Percentiles rank a stretch among this genome's conserved stretches.
These are phyloP conservation scores for Cicer arietinum DNA, from an alignment of 306 rosid species.

Conservation along the genomic window DNA sequence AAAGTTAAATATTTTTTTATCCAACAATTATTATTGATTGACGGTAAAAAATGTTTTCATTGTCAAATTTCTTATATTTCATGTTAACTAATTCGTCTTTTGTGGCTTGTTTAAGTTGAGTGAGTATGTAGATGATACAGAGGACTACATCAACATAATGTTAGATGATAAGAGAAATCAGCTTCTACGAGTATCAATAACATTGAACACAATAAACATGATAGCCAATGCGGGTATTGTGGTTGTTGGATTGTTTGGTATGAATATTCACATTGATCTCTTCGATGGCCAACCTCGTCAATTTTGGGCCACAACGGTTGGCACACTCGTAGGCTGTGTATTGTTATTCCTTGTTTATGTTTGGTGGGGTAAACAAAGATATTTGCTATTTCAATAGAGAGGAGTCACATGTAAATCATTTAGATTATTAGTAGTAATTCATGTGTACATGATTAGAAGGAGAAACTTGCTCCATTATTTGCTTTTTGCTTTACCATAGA, in stretches of 20 bases:
- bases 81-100: slow-evolving; percentile 1
- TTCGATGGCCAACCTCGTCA: slow-evolving; percentile 30
- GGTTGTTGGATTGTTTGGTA: slow-evolving; percentile 52
- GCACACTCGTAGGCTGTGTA: slow-evolving; percentile 30
- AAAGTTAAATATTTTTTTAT: too few relatives aligned
- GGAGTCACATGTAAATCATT: not conserved
- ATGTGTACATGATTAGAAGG: not conserved
- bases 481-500: too few relatives aligned
- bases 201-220: slow-evolving; percentile 34
- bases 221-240: slow-evolving; percentile 42
- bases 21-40: too few relatives aligned
- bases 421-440: not conserved
- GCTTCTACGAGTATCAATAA: slow-evolving; percentile 73
- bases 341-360: slow-evolving; percentile 5
- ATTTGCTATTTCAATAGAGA: slow-evolving; percentile 31
- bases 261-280: slow-evolving; percentile 47
- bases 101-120: slow-evolving; percentile 59
- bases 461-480: too few relatives aligned
- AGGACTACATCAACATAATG: slow-evolving; percentile 88
- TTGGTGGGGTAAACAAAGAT: slow-evolving; percentile 48
- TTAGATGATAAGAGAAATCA: slow-evolving; percentile 88
- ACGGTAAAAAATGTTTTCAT: not conserved
- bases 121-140: slow-evolving; percentile 87
- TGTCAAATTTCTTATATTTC: not conserved
- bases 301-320: slow-evolving; percentile 28